Evolutionary conservation across 225 moss, liverwort and hornwort species (phyloP).

Genomic region (Neckera pumila): DNA sequence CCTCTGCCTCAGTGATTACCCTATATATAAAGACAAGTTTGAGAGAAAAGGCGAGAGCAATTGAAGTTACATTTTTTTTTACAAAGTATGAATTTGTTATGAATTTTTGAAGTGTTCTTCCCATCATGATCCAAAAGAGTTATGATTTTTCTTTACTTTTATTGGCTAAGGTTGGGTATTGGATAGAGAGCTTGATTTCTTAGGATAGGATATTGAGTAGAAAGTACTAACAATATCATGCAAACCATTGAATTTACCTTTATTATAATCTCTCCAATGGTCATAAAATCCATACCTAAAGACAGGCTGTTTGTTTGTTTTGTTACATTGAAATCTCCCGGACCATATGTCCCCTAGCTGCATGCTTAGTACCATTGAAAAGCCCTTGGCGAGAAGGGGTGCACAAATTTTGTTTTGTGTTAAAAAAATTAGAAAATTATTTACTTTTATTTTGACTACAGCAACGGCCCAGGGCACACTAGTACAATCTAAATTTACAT

Average conservation of each 20-base stretch:
- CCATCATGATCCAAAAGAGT: background rate
- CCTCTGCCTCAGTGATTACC: no score
- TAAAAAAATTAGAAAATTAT: no score
- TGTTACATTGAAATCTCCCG: no score
- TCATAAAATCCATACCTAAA: no score
- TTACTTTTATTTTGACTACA: no score
- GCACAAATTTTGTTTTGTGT: no score
- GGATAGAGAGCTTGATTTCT: background rate
- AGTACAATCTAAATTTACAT: background rate
- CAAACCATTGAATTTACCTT: background rate
- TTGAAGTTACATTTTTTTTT: background rate
- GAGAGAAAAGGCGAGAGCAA: rapidly evolving
- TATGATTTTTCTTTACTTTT: background rate
- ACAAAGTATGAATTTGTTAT: background rate
- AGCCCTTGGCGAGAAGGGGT: no score
- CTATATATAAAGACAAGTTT: background rate
- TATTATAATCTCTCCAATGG: background rate
- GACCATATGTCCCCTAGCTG: no score
- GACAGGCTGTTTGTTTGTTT: no score
- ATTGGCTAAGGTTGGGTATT: background rate
- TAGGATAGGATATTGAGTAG: no score
- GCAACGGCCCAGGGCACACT: no score
- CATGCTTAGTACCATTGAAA: no score
- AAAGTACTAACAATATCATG: background rate
- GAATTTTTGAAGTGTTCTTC: background rate